Conservation (phyloP, 176 grass and related monocot species). For the Hsuehochloa calcarea region DNA sequence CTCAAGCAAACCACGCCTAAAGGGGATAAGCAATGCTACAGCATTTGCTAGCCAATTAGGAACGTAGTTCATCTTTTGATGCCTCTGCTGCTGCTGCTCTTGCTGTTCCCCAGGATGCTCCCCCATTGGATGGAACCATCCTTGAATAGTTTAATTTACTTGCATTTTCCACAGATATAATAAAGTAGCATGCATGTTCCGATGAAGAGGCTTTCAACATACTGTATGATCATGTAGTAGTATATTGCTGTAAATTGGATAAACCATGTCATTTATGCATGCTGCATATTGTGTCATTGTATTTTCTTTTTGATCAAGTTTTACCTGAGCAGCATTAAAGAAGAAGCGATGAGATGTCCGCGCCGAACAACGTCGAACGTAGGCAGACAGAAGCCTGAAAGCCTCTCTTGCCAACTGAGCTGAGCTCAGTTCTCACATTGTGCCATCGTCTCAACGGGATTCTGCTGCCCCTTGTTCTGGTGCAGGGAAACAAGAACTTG, state of each 20-base stretch:
- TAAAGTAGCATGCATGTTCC: neutral
- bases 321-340: too few relatives aligned
- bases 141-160: neutral
- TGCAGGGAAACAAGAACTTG: neutral
- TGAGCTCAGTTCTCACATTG: too few relatives aligned
- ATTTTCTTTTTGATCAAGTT: too few relatives aligned
- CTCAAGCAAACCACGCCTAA: conserved; percentile 24
- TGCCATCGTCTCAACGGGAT: too few relatives aligned
- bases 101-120: conserved; percentile 33
- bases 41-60: conserved; percentile 23
- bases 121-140: conserved; percentile 53
- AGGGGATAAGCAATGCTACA: conserved; percentile 20
- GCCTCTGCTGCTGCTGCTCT: conserved; percentile 3
- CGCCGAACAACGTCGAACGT: too few relatives aligned
- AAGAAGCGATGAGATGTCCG: too few relatives aligned
- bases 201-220: neutral
- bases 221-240: neutral
- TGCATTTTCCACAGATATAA: neutral
- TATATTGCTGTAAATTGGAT: neutral
- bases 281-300: neutral
- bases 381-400: too few relatives aligned
- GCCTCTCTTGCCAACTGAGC: too few relatives aligned
- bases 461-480: neutral
- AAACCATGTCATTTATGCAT: neutral
- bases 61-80: conserved; percentile 55